Conservation (phyloP, 2,329 filamentous ascomycete species). For the Geosmithia putterillii region DNA sequence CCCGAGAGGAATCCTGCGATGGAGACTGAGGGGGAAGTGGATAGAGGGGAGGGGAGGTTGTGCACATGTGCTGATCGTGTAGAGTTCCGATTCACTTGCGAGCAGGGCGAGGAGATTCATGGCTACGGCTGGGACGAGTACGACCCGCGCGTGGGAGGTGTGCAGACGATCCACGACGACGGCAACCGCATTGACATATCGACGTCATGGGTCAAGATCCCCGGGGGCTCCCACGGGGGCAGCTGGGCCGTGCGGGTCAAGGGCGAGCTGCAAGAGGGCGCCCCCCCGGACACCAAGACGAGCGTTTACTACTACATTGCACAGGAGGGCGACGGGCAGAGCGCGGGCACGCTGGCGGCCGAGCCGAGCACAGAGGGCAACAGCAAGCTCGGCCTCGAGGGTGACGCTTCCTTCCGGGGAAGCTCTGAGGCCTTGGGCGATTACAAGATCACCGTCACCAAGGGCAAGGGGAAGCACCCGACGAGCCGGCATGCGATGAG, state of each 20-base stretch:
- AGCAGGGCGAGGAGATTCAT: conserved; percentile 85
- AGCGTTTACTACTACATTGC: conserved; percentile 73
- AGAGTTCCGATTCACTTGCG: conserved; percentile 90
- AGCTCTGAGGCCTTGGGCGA: conserved; percentile 60
- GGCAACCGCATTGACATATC: conserved; percentile 83
- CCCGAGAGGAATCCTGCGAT: conserved; percentile 3
- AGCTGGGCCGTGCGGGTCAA: conserved; percentile 87
- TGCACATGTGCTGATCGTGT: conserved; percentile 1
- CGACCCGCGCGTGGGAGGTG: conserved; percentile 75
- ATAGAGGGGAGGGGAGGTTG: background rate
- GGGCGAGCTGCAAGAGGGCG: conserved; percentile 63
- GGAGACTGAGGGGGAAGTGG: no score
- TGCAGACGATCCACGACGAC: conserved; percentile 82
- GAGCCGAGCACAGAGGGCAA: conserved; percentile 26
- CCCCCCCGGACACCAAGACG: conserved; percentile 54
- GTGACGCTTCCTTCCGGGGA: conserved; percentile 59
- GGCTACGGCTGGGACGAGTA: conserved; percentile 99
- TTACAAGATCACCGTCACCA: conserved; percentile 68
- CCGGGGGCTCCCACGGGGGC: conserved; percentile 73
- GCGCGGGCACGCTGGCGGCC: conserved; percentile 33
- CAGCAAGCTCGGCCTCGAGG: conserved; percentile 35
- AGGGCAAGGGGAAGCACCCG: conserved; percentile 51
- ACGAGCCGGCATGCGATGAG: conserved; percentile 44
- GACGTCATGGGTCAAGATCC: conserved; percentile 87
- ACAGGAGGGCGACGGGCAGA: conserved; percentile 58